These are phyloP conservation scores for Annulohypoxylon moriforme DNA, from an alignment of 495 filamentous ascomycete species.

Conservation along the genomic window DNA sequence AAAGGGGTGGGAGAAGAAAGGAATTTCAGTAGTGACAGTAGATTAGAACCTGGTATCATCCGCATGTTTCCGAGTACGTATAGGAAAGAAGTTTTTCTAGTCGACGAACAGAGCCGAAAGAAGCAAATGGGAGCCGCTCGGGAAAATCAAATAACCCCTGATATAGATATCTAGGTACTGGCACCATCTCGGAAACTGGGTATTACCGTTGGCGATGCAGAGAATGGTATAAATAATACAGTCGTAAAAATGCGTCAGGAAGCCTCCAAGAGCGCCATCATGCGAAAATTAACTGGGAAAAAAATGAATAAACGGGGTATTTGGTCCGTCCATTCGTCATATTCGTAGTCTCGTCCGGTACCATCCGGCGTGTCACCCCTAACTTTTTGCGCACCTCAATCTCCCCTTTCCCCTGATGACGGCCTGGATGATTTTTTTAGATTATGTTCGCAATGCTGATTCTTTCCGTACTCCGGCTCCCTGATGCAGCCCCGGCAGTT, in stretches of 20 bases:
- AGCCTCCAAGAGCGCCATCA: conserved; percentile 24
- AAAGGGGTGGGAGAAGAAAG: conserved; percentile 16
- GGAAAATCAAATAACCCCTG: conserved; percentile 14
- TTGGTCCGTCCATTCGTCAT: conserved; percentile 39
- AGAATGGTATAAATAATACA: conserved; percentile 45
- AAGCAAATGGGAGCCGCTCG: conserved; percentile 5
- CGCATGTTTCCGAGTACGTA: conserved; percentile 13
- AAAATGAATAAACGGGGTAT: conserved; percentile 35
- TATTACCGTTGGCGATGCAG: conserved; percentile 41
- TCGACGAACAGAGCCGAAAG: conserved; percentile 16
- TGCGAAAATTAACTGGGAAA: conserved; percentile 28
- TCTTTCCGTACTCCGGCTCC: conserved; percentile 62
- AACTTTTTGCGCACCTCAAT: background rate
- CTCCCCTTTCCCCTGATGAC: background rate
- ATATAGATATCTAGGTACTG: conserved; percentile 29
- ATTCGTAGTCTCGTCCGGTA: conserved; percentile 42
- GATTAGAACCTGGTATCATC: conserved; percentile 24
- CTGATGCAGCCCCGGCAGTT: conserved; percentile 51
- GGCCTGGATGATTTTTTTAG: conserved; percentile 43
- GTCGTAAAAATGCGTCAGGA: conserved; percentile 42
- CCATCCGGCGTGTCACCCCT: conserved; percentile 24
- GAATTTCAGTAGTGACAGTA: conserved; percentile 39
- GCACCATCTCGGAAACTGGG: conserved; percentile 35
- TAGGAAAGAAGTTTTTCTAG: conserved; percentile 18
- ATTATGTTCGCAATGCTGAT: conserved; percentile 89